These are phyloP conservation scores for Calycina herbarum DNA, from an alignment of 2,329 filamentous ascomycete genomes.

Conservation along the genomic window DNA sequence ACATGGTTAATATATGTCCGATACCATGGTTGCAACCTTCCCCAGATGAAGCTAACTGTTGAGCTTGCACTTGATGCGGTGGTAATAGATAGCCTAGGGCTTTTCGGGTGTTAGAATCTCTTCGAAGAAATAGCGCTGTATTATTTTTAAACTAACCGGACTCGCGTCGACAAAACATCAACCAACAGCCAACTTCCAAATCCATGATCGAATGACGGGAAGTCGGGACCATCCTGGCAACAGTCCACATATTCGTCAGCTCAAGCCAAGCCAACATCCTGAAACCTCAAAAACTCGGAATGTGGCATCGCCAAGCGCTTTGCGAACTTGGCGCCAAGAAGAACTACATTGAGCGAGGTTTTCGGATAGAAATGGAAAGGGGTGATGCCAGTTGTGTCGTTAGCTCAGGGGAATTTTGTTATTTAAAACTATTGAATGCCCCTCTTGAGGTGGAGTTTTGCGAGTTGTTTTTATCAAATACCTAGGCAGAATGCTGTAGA, in stretches of 20 bases:
- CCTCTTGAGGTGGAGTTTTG: not conserved
- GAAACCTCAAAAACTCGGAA: not conserved
- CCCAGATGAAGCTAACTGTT: too few species aligned
- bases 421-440: not conserved
- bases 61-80: too few species aligned
- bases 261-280: not conserved
- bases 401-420: not conserved
- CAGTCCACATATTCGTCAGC: not conserved
- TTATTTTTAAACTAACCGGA: too few species aligned
- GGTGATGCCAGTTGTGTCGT: not conserved
- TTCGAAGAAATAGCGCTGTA: too few species aligned
- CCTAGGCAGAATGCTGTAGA: not conserved
- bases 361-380: not conserved
- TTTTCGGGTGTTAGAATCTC: too few species aligned
- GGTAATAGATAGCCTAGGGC: too few species aligned
- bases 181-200: not conserved
- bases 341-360: too few species aligned
- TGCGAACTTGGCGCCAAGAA: not conserved
- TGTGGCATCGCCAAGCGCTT: not conserved
- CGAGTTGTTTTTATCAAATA: not conserved
- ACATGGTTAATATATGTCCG: not conserved
- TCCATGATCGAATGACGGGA: not conserved
- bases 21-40: too few species aligned
- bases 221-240: not conserved
- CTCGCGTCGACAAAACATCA: not conserved